These are phyloP conservation scores for Onygenales sp. DNA, from an alignment of 2,329 filamentous ascomycete genomes.

Conservation along the genomic window DNA sequence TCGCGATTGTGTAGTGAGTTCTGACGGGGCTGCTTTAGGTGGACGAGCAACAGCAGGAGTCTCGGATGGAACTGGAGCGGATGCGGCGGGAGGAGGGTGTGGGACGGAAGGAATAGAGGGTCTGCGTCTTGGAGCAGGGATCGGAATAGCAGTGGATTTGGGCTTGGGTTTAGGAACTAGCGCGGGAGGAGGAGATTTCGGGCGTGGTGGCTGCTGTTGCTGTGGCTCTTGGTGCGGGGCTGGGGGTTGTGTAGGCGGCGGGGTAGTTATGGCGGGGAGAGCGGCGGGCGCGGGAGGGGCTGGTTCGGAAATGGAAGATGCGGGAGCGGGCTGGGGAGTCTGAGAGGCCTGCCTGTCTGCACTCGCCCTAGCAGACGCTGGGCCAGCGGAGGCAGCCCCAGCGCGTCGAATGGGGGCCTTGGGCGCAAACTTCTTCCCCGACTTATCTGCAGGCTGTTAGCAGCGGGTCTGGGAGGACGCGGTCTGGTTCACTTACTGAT, in stretches of 20 bases:
- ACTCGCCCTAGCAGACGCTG: constrained; percentile 27
- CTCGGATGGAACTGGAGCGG: constrained; percentile 2
- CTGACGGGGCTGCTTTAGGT: not conserved
- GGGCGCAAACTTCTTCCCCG: constrained; percentile 69
- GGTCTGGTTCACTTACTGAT: constrained; percentile 34
- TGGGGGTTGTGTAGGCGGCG: not conserved
- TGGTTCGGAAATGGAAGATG: not conserved
- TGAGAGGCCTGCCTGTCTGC: constrained; percentile 24
- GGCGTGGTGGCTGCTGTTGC: not conserved
- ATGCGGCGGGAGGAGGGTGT: constrained; percentile 8
- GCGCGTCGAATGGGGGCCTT: constrained; percentile 54
- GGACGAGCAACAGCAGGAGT: constrained; percentile 6
- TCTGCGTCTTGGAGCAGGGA: constrained; percentile 21
- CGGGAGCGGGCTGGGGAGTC: constrained; percentile 17
- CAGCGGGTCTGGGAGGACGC: constrained; percentile 3
- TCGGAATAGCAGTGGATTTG: constrained; percentile 16
- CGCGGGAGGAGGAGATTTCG: constrained; percentile 1
- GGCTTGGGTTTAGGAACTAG: not conserved
- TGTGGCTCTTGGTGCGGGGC: not conserved
- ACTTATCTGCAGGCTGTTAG: constrained; percentile 40
- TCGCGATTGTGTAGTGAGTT: not conserved
- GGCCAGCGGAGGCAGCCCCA: constrained; percentile 11
- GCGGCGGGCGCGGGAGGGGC: not conserved
- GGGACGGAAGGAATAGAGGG: constrained; percentile 11
- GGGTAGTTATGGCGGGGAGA: not conserved